Conservation (phyloP, 371 early-diverging fungal genomes). For the Circinella minor region DNA sequence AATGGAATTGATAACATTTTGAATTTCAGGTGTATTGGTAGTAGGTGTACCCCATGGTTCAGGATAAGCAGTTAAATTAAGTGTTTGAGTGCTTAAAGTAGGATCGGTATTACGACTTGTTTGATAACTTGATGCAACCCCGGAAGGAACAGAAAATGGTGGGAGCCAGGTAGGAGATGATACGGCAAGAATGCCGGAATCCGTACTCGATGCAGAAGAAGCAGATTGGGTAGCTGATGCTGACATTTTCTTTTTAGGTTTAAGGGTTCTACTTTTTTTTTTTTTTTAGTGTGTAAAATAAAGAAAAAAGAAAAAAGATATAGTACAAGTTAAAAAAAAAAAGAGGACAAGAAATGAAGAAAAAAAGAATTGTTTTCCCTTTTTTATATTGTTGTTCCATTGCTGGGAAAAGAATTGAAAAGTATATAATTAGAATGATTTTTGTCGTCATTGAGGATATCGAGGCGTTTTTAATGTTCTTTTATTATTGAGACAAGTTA, state of each 20-base stretch:
- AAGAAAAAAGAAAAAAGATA: no score
- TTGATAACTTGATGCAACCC: constrained; percentile 39
- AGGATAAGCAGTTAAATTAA: constrained; percentile 41
- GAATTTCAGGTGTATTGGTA: constrained; percentile 37
- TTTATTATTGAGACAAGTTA: no score
- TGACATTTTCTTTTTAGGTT: background rate
- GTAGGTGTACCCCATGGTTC: constrained; percentile 40
- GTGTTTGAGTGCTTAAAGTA: constrained; percentile 27
- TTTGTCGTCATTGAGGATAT: no score
- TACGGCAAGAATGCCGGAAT: constrained; percentile 35
- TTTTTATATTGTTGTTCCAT: no score
- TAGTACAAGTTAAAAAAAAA: no score
- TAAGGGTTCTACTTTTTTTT: no score
- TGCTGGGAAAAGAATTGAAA: no score
- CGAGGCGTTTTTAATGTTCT: no score
- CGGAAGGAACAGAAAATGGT: constrained; percentile 28
- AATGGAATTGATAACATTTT: constrained; percentile 42
- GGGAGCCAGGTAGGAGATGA: constrained; percentile 51
- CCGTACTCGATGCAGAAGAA: constrained; percentile 19
- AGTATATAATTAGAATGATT: no score
- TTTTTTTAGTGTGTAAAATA: no score
- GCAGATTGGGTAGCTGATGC: constrained; percentile 4
- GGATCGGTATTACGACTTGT: constrained; percentile 22
- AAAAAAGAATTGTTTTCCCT: no score
- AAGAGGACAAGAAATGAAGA: no score